A percentile compares a stretch with the other conserved stretches of the same genome.
Evolutionary conservation across 306 rosid genomes (phyloP).

Genomic region (Quercus berberidifolia): DNA sequence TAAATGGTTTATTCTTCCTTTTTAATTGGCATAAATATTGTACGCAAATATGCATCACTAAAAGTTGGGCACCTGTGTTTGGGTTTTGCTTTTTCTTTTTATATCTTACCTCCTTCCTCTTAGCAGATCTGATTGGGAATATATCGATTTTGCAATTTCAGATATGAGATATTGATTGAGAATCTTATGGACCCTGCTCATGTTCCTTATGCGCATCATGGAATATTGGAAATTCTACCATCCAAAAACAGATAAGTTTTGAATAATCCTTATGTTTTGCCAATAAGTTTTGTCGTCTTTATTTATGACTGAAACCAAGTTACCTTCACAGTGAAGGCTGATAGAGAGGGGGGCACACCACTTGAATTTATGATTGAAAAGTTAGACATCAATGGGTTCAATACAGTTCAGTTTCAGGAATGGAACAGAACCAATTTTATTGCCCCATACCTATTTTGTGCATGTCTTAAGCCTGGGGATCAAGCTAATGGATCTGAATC

Average conservation of each 20-base stretch:
- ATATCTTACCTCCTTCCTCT: background rate
- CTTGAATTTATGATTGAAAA: constrained; percentile 48
- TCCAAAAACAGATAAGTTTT: constrained; percentile 45
- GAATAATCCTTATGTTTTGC: background rate
- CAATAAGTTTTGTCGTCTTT: constrained; percentile 4
- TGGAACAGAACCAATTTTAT: constrained; percentile 46
- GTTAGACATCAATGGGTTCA: constrained; percentile 63
- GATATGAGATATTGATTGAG: constrained; percentile 87
- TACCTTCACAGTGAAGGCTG: constrained; percentile 53
- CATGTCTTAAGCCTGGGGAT: constrained; percentile 28
- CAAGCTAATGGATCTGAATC: constrained; percentile 37
- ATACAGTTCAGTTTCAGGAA: constrained; percentile 34
- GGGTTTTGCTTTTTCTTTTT: background rate
- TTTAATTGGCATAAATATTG: background rate
- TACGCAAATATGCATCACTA: background rate
- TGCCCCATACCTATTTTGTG: constrained; percentile 66
- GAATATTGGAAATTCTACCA: constrained; percentile 44
- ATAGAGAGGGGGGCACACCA: constrained; percentile 96
- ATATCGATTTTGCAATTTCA: constrained; percentile 33
- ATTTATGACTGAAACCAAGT: constrained; percentile 2
- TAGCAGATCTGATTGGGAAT: background rate
- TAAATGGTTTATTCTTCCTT: background rate
- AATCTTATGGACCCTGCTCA: constrained; percentile 96
- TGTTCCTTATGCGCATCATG: constrained; percentile 79
- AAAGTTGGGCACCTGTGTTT: background rate